A percentile compares a stretch with the other conserved stretches of the same genome.
Conservation (phyloP, 495 filamentous ascomycete genomes). For the Podospora appendiculata region DNA sequence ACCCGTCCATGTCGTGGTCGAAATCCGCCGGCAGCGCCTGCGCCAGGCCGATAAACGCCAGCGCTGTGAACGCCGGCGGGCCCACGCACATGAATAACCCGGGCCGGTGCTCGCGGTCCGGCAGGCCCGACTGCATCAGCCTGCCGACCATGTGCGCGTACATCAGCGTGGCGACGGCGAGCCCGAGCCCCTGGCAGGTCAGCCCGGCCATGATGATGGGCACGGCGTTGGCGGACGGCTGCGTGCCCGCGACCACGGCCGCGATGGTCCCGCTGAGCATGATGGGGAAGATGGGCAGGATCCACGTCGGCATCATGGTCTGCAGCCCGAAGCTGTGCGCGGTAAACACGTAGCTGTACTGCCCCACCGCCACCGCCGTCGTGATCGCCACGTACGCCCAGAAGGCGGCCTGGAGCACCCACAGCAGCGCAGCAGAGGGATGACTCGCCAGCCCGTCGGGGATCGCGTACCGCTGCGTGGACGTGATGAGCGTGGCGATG, state of each 20-base stretch:
- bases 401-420: conserved; percentile 38
- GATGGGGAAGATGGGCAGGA: conserved; percentile 50
- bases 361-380: conserved; percentile 37
- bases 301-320: conserved; percentile 49
- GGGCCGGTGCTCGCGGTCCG: conserved; percentile 36
- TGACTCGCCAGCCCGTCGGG: conserved; percentile 28
- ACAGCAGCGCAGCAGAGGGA: conserved; percentile 26
- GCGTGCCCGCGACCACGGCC: conserved; percentile 32
- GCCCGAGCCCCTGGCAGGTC: conserved; percentile 46
- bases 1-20: conserved; percentile 21
- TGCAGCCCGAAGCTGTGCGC: conserved; percentile 26
- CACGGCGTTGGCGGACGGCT: conserved; percentile 31
- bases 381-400: conserved; percentile 45
- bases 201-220: conserved; percentile 43
- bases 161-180: conserved; percentile 43
- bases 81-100: conserved; percentile 69
- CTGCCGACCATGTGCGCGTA: conserved; percentile 55
- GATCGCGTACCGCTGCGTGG: conserved; percentile 51
- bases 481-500: conserved; percentile 54
- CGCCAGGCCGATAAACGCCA: conserved; percentile 23
- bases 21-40: conserved; percentile 24
- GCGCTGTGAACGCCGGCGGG: conserved; percentile 54
- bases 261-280: conserved; percentile 48
- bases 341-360: conserved; percentile 46
- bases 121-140: conserved; percentile 54